Evolutionary conservation across 208 protist genomes (phyloP).

Genomic region (Leishmania guyanensis): DNA sequence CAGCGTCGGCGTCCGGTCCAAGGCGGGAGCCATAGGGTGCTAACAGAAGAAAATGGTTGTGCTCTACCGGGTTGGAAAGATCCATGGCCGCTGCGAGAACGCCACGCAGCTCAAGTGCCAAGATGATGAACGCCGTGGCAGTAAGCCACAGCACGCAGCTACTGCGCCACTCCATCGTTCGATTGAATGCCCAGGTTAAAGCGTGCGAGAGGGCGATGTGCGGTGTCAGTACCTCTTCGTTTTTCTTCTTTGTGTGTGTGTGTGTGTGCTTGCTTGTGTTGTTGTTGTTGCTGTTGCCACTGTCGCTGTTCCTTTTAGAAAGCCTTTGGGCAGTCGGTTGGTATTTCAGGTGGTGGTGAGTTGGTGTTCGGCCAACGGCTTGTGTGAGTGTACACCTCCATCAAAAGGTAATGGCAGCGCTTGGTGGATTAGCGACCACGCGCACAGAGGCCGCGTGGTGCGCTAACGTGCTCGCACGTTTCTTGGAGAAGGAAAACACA

Average conservation of each 20-base stretch:
- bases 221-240: not conserved
- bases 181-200: not conserved
- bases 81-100: constrained; percentile 3
- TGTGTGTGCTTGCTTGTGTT: not conserved
- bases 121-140: not conserved
- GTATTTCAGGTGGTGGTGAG: too few relatives aligned
- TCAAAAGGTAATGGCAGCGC: not conserved
- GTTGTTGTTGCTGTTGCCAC: not conserved
- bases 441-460: not conserved
- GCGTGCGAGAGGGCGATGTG: not conserved
- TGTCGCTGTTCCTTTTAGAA: not conserved
- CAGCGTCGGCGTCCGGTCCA: not conserved
- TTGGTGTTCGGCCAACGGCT: not conserved
- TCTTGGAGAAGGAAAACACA: not conserved
- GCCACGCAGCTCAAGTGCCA: not conserved
- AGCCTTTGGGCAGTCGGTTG: too few relatives aligned
- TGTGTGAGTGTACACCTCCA: not conserved
- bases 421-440: not conserved
- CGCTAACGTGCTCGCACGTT: not conserved
- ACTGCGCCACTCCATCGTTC: not conserved
- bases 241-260: too few relatives aligned
- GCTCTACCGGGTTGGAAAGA: constrained; percentile 13
- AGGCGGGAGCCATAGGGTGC: not conserved
- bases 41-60: constrained; percentile 20
- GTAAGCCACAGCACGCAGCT: not conserved